phyloP scores from a whole-genome alignment of 192 early-diverging fungal species.

The Coemansia sp. region DNA sequence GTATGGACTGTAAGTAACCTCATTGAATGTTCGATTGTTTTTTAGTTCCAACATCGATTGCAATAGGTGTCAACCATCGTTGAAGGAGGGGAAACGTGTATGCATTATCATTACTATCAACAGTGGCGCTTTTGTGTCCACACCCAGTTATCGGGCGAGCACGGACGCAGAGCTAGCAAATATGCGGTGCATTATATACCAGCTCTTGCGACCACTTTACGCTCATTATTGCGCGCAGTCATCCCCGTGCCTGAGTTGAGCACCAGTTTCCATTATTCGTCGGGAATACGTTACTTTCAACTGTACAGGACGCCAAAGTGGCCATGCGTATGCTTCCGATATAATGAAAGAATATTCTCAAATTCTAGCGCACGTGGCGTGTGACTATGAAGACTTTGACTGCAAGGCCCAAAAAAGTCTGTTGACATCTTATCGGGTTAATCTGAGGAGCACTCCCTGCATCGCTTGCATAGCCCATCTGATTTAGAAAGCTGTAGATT shows the following conservation, averaged over 20 bases:
- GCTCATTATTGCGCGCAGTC: too few species aligned
- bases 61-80: too few species aligned
- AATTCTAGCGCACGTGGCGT: neutral
- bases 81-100: too few species aligned
- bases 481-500: neutral
- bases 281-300: neutral
- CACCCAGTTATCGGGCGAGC: too few species aligned
- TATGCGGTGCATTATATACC: neutral
- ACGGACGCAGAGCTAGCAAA: too few species aligned
- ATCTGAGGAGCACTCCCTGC: neutral
- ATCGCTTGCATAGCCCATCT: neutral
- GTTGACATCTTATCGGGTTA: neutral
- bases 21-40: neutral
- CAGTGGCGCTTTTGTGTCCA: too few species aligned
- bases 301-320: neutral
- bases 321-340: neutral
- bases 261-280: too few species aligned
- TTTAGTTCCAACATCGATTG: too few species aligned
- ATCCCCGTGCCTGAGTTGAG: too few species aligned
- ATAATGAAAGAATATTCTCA: neutral
- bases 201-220: neutral
- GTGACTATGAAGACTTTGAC: neutral
- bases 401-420: neutral
- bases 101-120: too few species aligned
- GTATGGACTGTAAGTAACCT: conserved; percentile 56